A percentile compares a stretch with the other conserved stretches of the same genome.
phyloP scores from a whole-genome alignment of 139 green algal species.

The Chlamydomonas sp. region DNA sequence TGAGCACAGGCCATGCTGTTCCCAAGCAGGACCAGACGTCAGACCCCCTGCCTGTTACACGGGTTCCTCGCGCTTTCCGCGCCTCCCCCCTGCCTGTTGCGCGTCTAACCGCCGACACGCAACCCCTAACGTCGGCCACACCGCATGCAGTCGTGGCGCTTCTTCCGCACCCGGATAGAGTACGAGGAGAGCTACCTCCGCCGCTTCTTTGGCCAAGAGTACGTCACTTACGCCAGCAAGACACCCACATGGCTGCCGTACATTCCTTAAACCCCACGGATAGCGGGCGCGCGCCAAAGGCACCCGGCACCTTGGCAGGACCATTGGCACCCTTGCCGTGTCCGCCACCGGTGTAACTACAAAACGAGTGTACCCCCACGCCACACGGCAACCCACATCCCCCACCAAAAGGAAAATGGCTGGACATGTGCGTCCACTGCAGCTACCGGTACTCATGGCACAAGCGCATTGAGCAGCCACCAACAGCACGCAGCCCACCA shows the following conservation, averaged over 20 bases:
- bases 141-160: constrained; percentile 60
- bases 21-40: no score
- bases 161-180: constrained; percentile 69
- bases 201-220: constrained; percentile 72
- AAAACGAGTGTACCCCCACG: neutral
- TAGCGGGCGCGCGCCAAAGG: neutral
- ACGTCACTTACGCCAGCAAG: constrained; percentile 50
- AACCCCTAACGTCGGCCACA: no score
- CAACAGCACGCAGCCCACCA: no score
- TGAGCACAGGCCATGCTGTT: neutral
- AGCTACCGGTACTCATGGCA: no score
- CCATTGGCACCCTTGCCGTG: neutral
- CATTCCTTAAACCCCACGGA: constrained; percentile 51
- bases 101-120: no score
- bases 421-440: neutral
- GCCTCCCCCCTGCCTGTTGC: no score
- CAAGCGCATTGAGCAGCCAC: no score
- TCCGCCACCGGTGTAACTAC: neutral
- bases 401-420: neutral
- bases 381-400: neutral
- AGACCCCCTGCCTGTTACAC: no score
- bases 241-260: constrained; percentile 63
- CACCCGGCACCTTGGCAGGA: neutral
- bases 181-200: constrained; percentile 71
- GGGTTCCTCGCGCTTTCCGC: no score